phyloP scores from a whole-genome alignment of 1,284 basidiomycete genomes.

The Ceratobasidium sp. region DNA sequence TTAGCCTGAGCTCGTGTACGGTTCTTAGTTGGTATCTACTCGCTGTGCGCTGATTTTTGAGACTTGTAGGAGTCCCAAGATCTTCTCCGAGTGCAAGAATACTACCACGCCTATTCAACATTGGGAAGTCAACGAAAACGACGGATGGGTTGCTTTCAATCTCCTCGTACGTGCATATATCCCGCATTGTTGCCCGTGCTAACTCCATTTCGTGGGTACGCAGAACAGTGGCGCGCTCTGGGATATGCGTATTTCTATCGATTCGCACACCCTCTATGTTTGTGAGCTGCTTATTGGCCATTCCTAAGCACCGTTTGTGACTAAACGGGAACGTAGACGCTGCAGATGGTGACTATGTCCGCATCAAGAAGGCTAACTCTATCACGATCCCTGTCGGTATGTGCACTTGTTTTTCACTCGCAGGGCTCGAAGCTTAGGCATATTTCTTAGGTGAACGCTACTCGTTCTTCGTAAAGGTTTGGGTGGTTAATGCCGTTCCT shows the following conservation, averaged over 20 bases:
- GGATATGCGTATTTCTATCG: conserved; percentile 35
- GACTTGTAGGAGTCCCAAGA: conserved; percentile 3
- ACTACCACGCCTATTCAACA: conserved; percentile 7
- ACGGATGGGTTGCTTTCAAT: conserved; percentile 33
- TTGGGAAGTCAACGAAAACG: conserved; percentile 15
- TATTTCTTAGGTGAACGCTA: conserved; percentile 13
- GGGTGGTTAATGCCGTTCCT: background rate
- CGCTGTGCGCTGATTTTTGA: background rate
- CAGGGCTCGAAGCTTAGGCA: background rate
- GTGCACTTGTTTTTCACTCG: background rate
- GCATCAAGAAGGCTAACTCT: conserved; percentile 29
- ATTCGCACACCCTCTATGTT: conserved; percentile 27
- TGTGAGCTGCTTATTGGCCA: background rate
- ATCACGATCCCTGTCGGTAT: conserved; percentile 30
- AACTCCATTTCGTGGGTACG: background rate
- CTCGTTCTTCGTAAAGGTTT: conserved; percentile 29
- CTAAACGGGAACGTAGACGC: conserved; percentile 2
- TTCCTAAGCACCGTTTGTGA: no score
- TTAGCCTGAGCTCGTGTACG: conserved; percentile 26
- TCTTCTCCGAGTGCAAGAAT: conserved; percentile 21
- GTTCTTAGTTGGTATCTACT: background rate
- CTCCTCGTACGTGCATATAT: conserved; percentile 13
- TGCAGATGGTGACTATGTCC: conserved; percentile 24
- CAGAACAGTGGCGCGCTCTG: conserved; percentile 21
- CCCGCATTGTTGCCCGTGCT: background rate